Evolutionary conservation across 805 yeast species (phyloP), one percentile per base, ranked within the genome.

Genomic region (Lipomyces spencermartinsiae): DNA sequence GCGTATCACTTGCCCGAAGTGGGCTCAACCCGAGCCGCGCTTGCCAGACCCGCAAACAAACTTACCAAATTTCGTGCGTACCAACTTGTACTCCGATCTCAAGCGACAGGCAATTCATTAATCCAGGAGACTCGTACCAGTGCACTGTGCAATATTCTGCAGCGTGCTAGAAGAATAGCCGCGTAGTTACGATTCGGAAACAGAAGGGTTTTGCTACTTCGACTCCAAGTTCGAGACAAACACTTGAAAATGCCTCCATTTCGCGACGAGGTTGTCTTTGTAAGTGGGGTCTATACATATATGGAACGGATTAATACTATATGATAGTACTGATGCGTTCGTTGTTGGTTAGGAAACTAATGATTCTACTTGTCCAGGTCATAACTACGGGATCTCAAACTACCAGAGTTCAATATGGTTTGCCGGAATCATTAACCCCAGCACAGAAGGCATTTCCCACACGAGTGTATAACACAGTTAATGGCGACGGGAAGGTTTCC

Each of bases 381-480:
- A 85, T 93, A 35, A 88, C 92, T 64, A 91, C 97, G 0, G 97
- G 97, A 35, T 89, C 97, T 1, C 82, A 80, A 63, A 80, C 84
- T 63, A 92, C 98, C 0, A 80, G 89, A 63, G 91, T 91, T 35
- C 90, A 90, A 72, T 88, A 91, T 76, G 97, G 97, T 1, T 81
- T 93, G 34, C 82, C 84, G 34, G 96, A 90, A 73, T 82, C 90
- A 0, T 83, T 91, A 69, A 80, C 90, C 8, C 92, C 95, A 1
- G 97, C 98, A 1, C 85, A 87, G 33, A 85, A 85, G 71, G 86
- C 86, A 65, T 82, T 93, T 35, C 97, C 97, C n/a, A 88, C 97
- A 0, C 82, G 82, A 51, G 96, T 94, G 8, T 90, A 86, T 76
- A 81, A 80, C 62, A 82, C 83, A 70, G 75, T 80, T 10, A 74